A percentile compares a stretch with the other conserved stretches of the same genome.
Conservation (phyloP, 2,329 filamentous ascomycete genomes). For the Pseudocercospora pini-densiflorae region DNA sequence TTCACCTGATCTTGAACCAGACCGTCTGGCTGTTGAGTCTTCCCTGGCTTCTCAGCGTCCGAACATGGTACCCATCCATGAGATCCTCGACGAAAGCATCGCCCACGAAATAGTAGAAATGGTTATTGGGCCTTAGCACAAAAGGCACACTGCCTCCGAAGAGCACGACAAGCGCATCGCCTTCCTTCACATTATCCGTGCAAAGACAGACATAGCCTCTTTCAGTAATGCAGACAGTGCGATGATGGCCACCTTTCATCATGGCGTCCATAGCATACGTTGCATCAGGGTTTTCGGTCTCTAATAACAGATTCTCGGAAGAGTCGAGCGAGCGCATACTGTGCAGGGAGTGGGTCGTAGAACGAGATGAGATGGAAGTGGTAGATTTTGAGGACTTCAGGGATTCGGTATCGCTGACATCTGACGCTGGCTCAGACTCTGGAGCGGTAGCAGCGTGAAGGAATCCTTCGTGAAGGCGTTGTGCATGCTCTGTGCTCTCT, state of each 20-base stretch:
- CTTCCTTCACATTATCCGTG: conserved; percentile 1
- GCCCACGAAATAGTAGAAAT: neutral
- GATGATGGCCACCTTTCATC: conserved; percentile 18
- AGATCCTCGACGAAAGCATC: neutral
- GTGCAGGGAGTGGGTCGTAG: neutral
- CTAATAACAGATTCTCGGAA: conserved; percentile 4
- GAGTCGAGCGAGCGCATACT: neutral
- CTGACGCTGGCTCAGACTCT: neutral
- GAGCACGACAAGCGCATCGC: neutral
- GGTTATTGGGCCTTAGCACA: neutral
- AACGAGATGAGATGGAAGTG: neutral
- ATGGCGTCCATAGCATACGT: conserved; percentile 16
- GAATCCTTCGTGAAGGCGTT: conserved; percentile 14
- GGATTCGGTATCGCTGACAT: conserved; percentile 1
- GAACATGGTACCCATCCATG: neutral
- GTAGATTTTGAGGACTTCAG: conserved; percentile 2
- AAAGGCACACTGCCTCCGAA: conserved; percentile 13
- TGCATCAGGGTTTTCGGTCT: conserved; percentile 13
- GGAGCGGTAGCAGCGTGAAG: conserved; percentile 9
- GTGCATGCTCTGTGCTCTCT: neutral
- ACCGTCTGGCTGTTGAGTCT: neutral
- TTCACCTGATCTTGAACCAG: neutral
- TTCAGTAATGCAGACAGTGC: conserved; percentile 11
- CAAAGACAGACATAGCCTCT: neutral
- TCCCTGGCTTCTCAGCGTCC: neutral